Evolutionary conservation across 164 flowering plant genomes (phyloP), one percentile per base, ranked within the genome.

Genomic region (Aristolochia contorta): DNA sequence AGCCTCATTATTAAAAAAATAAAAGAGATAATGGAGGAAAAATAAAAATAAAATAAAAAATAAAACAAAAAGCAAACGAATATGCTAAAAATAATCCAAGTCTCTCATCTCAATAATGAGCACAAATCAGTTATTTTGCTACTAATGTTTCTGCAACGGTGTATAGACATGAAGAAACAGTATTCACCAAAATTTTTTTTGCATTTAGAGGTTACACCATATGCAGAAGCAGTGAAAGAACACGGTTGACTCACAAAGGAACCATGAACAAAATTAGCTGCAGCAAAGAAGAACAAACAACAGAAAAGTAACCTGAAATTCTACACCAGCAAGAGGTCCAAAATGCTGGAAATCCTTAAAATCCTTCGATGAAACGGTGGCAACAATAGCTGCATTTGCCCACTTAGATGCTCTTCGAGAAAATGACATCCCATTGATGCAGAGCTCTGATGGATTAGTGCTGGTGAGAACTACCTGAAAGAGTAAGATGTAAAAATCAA

Each of bases 341-440:
- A 80, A 71, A 65, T 66, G 74, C 48, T 73, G 65, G 56, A 85
- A 62, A 52, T 73, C 76, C 46, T 76, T 74, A 60, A 94, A 91
- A 76, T 94, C 99, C 63, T 79, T 78, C 2, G 74, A 62, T 51
- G 95, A 84, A 50, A 94, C 97, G 24, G 89, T 79, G 51, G 82
- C 86, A 47, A 87, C 97, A 65, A 94, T 79, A 24, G 99, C 99
- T 68, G 99, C 88, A 84, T 94, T 94, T 66, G 99, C 99, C 99
- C 99, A 91, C 71, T 68, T 89, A 12, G 97, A 91, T 64, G 99
- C 75, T 60, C 97, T 89, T 23, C 81, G 78, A 71, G 99, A 94
- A 77, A 94, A 94, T 53, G 99, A 94, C 99, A 94, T 94, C 65
- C 99, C 99, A 78, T 91, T 94, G 74, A 94, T 77, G 67, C 99